Evolutionary conservation across 169 alveolate species (phyloP).

Genomic region (Plasmodium relictum): DNA sequence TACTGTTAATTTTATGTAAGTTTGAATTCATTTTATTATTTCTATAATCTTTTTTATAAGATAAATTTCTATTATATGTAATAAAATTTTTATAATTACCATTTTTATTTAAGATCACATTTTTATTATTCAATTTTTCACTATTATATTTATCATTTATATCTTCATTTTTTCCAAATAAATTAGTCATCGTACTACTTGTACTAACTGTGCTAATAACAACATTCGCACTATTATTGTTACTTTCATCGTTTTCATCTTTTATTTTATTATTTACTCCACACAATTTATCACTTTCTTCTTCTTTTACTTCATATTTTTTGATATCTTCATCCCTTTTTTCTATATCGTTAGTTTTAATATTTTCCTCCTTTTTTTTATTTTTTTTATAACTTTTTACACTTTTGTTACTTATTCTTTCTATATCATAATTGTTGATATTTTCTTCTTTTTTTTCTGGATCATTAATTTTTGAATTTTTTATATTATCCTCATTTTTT

Average conservation of each 20-base stretch:
- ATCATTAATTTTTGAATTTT: background rate
- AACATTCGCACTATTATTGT: slow-evolving; percentile 10
- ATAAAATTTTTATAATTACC: slow-evolving; percentile 12
- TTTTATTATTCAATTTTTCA: slow-evolving; percentile 13
- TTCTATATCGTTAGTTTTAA: background rate
- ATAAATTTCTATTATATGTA: background rate
- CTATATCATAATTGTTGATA: background rate
- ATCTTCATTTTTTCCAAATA: slow-evolving; percentile 22
- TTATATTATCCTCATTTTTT: background rate
- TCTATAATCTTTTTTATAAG: slow-evolving; percentile 13
- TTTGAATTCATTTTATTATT: slow-evolving; percentile 3
- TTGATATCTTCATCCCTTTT: background rate
- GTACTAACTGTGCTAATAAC: background rate
- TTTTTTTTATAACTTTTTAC: slow-evolving; percentile 5
- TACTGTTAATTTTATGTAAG: slow-evolving; percentile 6
- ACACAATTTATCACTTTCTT: slow-evolving; percentile 1
- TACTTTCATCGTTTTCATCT: background rate
- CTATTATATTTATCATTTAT: slow-evolving; percentile 29
- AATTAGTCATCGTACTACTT: slow-evolving; percentile 1
- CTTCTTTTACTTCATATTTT: background rate
- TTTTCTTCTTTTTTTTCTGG: background rate
- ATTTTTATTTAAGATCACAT: background rate
- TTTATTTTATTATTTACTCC: background rate
- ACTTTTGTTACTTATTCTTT: background rate
- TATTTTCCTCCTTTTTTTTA: slow-evolving; percentile 12